Percentiles rank a stretch among this genome's conserved stretches.
Evolutionary conservation across 2,329 filamentous ascomycete genomes (phyloP).

Genomic region (Paraconiothyrium sp.): DNA sequence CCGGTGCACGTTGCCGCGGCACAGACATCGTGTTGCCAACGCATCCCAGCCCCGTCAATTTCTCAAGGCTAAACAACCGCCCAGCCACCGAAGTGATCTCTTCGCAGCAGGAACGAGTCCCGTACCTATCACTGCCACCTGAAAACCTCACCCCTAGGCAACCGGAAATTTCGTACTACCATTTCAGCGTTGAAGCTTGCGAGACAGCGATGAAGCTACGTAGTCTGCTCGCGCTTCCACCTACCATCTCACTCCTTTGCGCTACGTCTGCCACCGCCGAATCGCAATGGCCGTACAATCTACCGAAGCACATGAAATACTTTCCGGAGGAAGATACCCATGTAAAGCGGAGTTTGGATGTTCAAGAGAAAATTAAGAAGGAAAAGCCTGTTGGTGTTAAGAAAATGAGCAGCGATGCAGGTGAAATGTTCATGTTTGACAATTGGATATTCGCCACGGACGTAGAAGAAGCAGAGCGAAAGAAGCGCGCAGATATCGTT

Average conservation of each 20-base stretch:
- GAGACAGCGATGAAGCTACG: conserved; percentile 35
- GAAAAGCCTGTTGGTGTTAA: conserved; percentile 69
- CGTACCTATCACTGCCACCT: conserved; percentile 18
- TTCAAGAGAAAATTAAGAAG: conserved; percentile 50
- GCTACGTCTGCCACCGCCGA: conserved; percentile 37
- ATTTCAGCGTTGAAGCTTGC: neutral
- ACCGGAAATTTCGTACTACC: conserved; percentile 3
- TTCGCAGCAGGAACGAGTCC: conserved; percentile 9
- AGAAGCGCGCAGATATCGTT: conserved; percentile 16
- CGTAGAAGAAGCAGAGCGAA: conserved; percentile 11
- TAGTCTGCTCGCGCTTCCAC: conserved; percentile 42
- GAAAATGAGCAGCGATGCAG: conserved; percentile 76
- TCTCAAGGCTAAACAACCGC: conserved; percentile 26
- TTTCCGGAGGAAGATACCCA: conserved; percentile 58
- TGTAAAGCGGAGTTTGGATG: conserved; percentile 53
- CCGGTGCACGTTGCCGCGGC: conserved; percentile 27
- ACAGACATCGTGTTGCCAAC: conserved; percentile 37
- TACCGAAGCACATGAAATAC: conserved; percentile 57
- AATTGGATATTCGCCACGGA: conserved; percentile 64
- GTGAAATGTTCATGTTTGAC: conserved; percentile 77
- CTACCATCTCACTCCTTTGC: conserved; percentile 41
- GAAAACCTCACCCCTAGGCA: conserved; percentile 18
- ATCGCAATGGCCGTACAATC: conserved; percentile 57
- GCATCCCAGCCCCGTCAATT: conserved; percentile 48
- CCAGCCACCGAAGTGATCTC: conserved; percentile 41